Evolutionary conservation across 768 basidiomycete genomes (phyloP).

Genomic region (Mycena latifolia): DNA sequence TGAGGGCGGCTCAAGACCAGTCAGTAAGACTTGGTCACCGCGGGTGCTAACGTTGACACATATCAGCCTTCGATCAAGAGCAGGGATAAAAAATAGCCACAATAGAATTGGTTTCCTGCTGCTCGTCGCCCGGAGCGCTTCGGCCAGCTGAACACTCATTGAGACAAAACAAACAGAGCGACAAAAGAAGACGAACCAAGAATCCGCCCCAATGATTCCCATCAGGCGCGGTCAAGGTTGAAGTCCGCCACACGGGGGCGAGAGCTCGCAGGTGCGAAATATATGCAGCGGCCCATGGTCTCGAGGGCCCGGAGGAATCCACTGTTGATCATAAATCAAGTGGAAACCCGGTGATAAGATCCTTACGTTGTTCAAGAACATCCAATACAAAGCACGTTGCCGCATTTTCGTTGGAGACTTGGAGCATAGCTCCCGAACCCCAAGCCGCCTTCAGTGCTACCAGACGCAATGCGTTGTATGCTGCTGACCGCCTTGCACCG

Average conservation of each 20-base stretch:
- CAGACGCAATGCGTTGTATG: constrained; percentile 9
- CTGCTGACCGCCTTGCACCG: constrained; percentile 2
- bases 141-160: not conserved
- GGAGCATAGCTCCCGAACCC: constrained; percentile 19
- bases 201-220: too few relatives aligned
- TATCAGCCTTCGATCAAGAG: too few relatives aligned
- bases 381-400: constrained; percentile 28
- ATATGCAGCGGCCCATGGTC: constrained; percentile 1
- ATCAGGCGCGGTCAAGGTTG: not conserved
- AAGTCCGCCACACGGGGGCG: not conserved
- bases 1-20: too few relatives aligned
- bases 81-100: not conserved
- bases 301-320: not conserved
- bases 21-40: too few relatives aligned
- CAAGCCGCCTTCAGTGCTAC: constrained; percentile 23
- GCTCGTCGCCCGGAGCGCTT: not conserved
- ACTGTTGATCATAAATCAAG: too few relatives aligned
- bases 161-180: too few relatives aligned
- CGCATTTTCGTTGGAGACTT: constrained; percentile 24
- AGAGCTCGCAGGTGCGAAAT: not conserved
- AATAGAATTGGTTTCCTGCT: not conserved
- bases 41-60: too few relatives aligned
- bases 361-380: constrained; percentile 26
- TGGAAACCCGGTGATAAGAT: too few relatives aligned
- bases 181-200: too few relatives aligned